phyloP scores from a whole-genome alignment of 306 rosid genomes.

The Alnus rubra region DNA sequence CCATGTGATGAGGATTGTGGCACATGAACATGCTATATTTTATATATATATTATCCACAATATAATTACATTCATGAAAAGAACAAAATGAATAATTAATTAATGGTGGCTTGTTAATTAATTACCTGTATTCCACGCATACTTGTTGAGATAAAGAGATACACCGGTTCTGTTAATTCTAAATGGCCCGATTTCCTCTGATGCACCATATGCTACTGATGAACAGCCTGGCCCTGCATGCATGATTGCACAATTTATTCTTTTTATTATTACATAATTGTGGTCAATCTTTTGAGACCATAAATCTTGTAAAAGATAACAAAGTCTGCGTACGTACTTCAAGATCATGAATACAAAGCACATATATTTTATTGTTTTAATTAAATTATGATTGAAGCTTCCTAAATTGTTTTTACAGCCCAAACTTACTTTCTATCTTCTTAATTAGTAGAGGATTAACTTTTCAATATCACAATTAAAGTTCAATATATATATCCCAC shows the following conservation, averaged over 20 bases:
- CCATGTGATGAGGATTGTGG: background rate
- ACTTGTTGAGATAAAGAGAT: conserved; percentile 63
- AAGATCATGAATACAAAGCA: no score
- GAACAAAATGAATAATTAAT: background rate
- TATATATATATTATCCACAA: background rate
- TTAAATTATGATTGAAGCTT: no score
- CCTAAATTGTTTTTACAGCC: no score
- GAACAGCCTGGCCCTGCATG: conserved; percentile 86
- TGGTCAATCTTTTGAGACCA: no score
- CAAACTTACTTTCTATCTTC: no score
- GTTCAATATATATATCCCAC: background rate
- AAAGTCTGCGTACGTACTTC: no score
- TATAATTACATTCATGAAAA: background rate
- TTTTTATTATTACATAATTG: background rate
- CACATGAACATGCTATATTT: background rate
- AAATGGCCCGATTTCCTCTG: conserved; percentile 93
- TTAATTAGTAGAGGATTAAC: no score
- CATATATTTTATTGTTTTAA: no score
- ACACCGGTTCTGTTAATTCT: conserved; percentile 58
- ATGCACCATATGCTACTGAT: conserved; percentile 87
- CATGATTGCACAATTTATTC: background rate
- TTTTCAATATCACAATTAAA: background rate
- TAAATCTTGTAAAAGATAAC: no score
- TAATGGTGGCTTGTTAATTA: background rate
- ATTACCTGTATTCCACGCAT: conserved; percentile 78